Conservation (phyloP, 2,329 filamentous ascomycete species). For the Aspergillus carbonarius region DNA sequence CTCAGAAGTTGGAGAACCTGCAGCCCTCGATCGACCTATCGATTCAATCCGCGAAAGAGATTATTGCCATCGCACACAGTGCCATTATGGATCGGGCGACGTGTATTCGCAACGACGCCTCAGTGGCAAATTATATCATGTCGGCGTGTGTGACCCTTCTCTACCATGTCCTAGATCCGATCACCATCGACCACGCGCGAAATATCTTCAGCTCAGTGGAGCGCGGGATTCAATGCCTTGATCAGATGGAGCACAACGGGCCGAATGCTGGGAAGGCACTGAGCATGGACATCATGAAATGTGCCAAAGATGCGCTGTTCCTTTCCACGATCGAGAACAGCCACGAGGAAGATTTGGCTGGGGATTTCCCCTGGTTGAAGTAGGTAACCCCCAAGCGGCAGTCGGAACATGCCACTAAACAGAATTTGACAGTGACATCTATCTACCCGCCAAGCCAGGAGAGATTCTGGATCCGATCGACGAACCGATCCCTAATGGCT, state of each 20-base stretch:
- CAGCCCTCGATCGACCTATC: neutral
- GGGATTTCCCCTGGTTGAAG: slow-evolving; percentile 2
- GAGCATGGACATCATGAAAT: slow-evolving; percentile 12
- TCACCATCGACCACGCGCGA: neutral
- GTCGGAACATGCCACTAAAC: too few species aligned
- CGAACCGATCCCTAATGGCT: neutral
- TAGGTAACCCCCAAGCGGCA: neutral
- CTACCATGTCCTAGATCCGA: neutral
- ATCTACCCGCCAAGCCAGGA: too few species aligned
- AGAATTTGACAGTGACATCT: too few species aligned
- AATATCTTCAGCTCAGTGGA: neutral
- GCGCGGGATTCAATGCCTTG: slow-evolving; percentile 6
- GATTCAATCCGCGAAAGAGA: neutral
- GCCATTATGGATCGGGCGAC: neutral
- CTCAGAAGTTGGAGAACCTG: neutral
- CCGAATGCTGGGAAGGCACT: slow-evolving; percentile 3
- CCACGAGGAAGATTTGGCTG: neutral
- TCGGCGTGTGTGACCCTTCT: slow-evolving; percentile 3
- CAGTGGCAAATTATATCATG: neutral
- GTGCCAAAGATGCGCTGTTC: slow-evolving; percentile 2
- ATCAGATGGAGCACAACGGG: slow-evolving; percentile 9
- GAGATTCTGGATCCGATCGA: too few species aligned
- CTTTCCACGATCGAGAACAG: neutral
- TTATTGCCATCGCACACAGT: neutral
- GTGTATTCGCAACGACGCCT: neutral